phyloP scores from a whole-genome alignment of 257 asterid species.

The Striga asiatica region DNA sequence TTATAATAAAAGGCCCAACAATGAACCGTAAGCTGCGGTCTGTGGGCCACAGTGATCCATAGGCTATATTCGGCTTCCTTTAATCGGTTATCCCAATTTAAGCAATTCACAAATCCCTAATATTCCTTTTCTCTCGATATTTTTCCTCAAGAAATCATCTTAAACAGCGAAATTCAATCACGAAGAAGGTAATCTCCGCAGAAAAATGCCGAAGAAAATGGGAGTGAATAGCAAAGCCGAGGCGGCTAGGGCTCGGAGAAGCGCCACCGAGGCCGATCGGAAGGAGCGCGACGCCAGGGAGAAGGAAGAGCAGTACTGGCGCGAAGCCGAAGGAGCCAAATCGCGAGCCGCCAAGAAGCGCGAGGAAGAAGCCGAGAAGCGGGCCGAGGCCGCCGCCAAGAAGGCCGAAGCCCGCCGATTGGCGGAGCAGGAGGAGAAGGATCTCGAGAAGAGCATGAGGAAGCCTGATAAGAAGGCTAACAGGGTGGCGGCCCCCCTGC shows the following conservation, averaged over 20 bases:
- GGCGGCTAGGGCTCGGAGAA: slow-evolving; percentile 74
- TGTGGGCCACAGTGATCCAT: too few species aligned
- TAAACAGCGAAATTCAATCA: not conserved
- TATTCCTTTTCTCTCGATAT: not conserved
- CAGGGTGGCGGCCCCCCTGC: slow-evolving; percentile 61
- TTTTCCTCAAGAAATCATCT: not conserved
- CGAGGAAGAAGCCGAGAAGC: slow-evolving; percentile 80
- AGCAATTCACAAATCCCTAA: slow-evolving; percentile 9
- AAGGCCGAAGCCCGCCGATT: slow-evolving; percentile 81
- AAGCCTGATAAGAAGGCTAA: slow-evolving; percentile 81
- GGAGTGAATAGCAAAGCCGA: slow-evolving; percentile 91
- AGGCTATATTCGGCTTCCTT: too few species aligned
- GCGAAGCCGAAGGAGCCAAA: slow-evolving; percentile 86
- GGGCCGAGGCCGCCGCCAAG: slow-evolving; percentile 69
- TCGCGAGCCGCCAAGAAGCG: slow-evolving; percentile 87
- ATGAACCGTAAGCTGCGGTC: too few species aligned
- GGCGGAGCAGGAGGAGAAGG: slow-evolving; percentile 83
- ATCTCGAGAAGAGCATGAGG: slow-evolving; percentile 52
- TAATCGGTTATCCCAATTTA: too few species aligned
- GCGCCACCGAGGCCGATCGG: slow-evolving; percentile 68
- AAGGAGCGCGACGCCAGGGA: slow-evolving; percentile 63
- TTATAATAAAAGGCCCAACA: too few species aligned
- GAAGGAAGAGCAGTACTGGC: slow-evolving; percentile 92
- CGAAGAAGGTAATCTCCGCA: slow-evolving; percentile 7
- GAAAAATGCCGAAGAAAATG: slow-evolving; percentile 92